Percentiles rank a stretch among this genome's conserved stretches.
Evolutionary conservation across 2,329 filamentous ascomycete species (phyloP).

Genomic region (Zopfia rhizophila): DNA sequence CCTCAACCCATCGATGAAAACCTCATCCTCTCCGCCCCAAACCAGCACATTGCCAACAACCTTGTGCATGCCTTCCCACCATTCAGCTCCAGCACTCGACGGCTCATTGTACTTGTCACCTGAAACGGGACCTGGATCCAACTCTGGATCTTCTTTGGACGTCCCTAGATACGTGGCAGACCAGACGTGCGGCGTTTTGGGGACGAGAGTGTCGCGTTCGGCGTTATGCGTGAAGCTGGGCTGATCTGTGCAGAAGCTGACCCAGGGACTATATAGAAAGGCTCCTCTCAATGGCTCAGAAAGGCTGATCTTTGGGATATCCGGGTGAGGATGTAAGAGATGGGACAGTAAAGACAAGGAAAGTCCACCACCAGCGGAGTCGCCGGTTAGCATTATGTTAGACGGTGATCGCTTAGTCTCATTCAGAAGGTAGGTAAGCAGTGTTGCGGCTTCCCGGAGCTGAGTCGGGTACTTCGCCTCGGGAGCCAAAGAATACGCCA

Average conservation of each 20-base stretch:
- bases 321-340: slow-evolving; percentile 33
- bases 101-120: slow-evolving; percentile 30
- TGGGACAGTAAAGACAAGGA: slow-evolving; percentile 35
- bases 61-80: slow-evolving; percentile 20
- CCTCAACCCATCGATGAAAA: slow-evolving; percentile 25
- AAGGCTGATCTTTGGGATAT: slow-evolving; percentile 26
- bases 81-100: slow-evolving; percentile 12
- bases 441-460: slow-evolving; percentile 28
- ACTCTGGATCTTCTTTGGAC: slow-evolving; percentile 17
- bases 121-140: slow-evolving; percentile 20
- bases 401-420: slow-evolving; percentile 19
- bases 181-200: slow-evolving; percentile 16
- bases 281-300: slow-evolving; percentile 9
- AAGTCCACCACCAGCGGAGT: slow-evolving; percentile 35
- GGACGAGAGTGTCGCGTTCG: slow-evolving; percentile 7
- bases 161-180: slow-evolving; percentile 29
- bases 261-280: slow-evolving; percentile 28
- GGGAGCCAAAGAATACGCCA: slow-evolving; percentile 34
- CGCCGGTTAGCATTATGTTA: slow-evolving; percentile 26
- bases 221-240: slow-evolving; percentile 25
- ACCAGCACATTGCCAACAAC: slow-evolving; percentile 22
- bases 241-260: slow-evolving; percentile 26
- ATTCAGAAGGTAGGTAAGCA: slow-evolving; percentile 29
- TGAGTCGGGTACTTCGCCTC: slow-evolving; percentile 34
- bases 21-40: slow-evolving; percentile 18